Evolutionary conservation across 495 filamentous ascomycete species (phyloP).

Genomic region (Penicillium ucsense): DNA sequence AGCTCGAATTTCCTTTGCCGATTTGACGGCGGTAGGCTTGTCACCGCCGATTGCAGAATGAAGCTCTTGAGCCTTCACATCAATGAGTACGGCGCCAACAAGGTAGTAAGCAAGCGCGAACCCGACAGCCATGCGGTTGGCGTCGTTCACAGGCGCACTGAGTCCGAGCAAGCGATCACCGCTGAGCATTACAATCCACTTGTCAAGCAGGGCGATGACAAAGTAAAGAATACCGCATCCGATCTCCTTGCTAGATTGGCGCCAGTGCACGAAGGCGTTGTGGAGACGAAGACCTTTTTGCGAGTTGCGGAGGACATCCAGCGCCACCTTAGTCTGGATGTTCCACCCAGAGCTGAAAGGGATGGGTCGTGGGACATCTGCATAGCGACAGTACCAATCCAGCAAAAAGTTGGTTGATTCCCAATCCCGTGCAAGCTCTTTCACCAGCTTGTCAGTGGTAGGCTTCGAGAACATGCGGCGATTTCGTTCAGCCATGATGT

Average conservation of each 20-base stretch:
- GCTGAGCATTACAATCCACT: slow-evolving; percentile 45
- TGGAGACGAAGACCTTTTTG: slow-evolving; percentile 52
- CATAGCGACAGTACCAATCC: slow-evolving; percentile 49
- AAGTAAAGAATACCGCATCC: slow-evolving; percentile 51
- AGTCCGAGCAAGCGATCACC: slow-evolving; percentile 38
- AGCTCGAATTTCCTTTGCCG: slow-evolving; percentile 30
- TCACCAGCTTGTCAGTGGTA: slow-evolving; percentile 36
- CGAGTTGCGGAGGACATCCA: slow-evolving; percentile 42
- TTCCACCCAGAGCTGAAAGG: slow-evolving; percentile 56
- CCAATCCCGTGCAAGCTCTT: slow-evolving; percentile 41
- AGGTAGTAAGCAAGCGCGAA: slow-evolving; percentile 52
- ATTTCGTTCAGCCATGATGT: slow-evolving; percentile 33
- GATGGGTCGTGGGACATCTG: slow-evolving; percentile 39
- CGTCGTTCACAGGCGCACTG: slow-evolving; percentile 23
- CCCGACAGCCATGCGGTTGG: slow-evolving; percentile 43
- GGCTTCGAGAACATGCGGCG: slow-evolving; percentile 32
- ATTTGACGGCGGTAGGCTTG: slow-evolving; percentile 18
- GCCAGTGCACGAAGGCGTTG: slow-evolving; percentile 54
- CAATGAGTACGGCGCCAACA: slow-evolving; percentile 48
- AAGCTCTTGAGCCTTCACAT: slow-evolving; percentile 47
- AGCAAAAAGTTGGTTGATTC: slow-evolving; percentile 49
- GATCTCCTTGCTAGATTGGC: slow-evolving; percentile 46
- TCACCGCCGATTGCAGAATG: slow-evolving; percentile 38
- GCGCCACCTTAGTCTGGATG: slow-evolving; percentile 44
- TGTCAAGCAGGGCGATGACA: slow-evolving; percentile 48